Evolutionary conservation across 1,284 basidiomycete species (phyloP).

Genomic region (Cryptococcus wingfieldii): DNA sequence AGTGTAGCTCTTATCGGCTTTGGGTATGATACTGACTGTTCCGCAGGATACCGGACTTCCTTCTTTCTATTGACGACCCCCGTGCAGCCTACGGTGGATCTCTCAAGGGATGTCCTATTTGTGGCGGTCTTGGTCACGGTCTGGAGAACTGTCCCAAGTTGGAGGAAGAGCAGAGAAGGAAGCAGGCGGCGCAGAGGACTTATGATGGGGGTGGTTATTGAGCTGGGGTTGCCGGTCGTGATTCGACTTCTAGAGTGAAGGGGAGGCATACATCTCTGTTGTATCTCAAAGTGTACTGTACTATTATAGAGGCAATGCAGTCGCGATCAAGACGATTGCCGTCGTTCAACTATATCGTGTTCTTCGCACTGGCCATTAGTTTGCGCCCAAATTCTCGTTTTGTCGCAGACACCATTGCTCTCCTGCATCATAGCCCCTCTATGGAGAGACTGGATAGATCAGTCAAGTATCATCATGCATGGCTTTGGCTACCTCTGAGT

Average conservation of each 20-base stretch:
- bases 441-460: no score
- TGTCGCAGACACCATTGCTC: no score
- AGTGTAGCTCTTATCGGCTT: slow-evolving; percentile 29
- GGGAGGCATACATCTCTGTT: neutral
- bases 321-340: no score
- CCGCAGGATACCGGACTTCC: slow-evolving; percentile 86
- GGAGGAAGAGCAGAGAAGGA: slow-evolving; percentile 83
- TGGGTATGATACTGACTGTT: neutral
- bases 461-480: no score
- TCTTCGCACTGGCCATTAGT: no score
- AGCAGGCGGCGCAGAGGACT: slow-evolving; percentile 38
- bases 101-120: slow-evolving; percentile 86
- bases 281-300: neutral
- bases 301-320: neutral
- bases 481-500: no score
- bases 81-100: slow-evolving; percentile 59
- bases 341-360: no score
- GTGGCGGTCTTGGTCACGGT: slow-evolving; percentile 92
- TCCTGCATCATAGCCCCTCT: no score
- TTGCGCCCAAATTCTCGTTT: no score
- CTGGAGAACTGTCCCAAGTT: slow-evolving; percentile 94
- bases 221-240: neutral
- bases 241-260: neutral
- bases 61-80: slow-evolving; percentile 87
- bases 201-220: slow-evolving; percentile 61